Evolutionary conservation across 371 early-diverging fungal species (phyloP).

Genomic region (Mucor piriformis): DNA sequence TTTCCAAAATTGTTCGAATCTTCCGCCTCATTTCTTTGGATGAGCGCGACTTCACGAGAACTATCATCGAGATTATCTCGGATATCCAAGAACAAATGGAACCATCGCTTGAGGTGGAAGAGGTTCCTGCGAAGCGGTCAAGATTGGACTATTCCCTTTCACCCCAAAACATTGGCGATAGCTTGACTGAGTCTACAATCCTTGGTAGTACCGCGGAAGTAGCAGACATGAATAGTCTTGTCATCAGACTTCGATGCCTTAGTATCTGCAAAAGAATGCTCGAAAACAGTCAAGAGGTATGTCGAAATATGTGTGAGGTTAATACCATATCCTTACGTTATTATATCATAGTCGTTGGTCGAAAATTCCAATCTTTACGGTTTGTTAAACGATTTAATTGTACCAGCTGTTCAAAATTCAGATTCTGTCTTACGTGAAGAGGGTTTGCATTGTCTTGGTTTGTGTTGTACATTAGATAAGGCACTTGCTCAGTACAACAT

Average conservation of each 20-base stretch:
- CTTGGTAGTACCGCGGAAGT: neutral
- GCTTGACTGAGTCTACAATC: neutral
- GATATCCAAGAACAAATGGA: constrained; percentile 33
- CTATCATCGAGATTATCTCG: constrained; percentile 80
- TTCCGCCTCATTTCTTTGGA: constrained; percentile 75
- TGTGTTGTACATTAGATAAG: constrained; percentile 74
- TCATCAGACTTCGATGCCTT: constrained; percentile 55
- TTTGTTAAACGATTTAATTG: constrained; percentile 76
- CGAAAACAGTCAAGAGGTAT: constrained; percentile 70
- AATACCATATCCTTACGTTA: too few relatives aligned
- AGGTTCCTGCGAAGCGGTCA: constrained; percentile 20
- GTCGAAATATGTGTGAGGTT: too few relatives aligned
- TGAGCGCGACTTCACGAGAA: constrained; percentile 84
- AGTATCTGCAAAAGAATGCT: constrained; percentile 74
- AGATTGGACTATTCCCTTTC: constrained; percentile 12
- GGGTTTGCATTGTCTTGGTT: constrained; percentile 81
- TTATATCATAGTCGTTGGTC: constrained; percentile 44
- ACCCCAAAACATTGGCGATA: neutral
- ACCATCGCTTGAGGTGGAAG: neutral
- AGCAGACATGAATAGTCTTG: constrained; percentile 1
- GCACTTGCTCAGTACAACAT: constrained; percentile 53
- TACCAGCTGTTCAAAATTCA: constrained; percentile 75
- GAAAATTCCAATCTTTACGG: constrained; percentile 82
- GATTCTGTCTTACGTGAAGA: constrained; percentile 72
- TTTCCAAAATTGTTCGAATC: constrained; percentile 71